Evolutionary conservation across 371 early-diverging fungal species (phyloP).

Genomic region (Smittium culicis): DNA sequence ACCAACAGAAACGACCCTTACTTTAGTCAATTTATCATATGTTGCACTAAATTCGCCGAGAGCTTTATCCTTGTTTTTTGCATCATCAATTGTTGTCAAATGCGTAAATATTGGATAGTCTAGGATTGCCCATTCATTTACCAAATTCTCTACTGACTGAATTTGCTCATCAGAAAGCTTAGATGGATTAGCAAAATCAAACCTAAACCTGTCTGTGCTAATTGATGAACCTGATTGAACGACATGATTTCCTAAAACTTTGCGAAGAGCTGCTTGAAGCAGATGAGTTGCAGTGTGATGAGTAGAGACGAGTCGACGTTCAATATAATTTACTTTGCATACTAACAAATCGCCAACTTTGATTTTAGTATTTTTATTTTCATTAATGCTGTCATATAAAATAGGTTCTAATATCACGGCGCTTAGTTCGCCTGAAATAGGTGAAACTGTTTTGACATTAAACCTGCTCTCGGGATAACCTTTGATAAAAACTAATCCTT

Average conservation of each 20-base stretch:
- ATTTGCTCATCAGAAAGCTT: conserved; percentile 36
- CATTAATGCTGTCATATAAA: background rate
- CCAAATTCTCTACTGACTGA: conserved; percentile 39
- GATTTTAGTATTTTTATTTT: background rate
- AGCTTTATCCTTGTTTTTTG: conserved; percentile 36
- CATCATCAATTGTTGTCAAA: conserved; percentile 43
- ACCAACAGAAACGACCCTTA: background rate
- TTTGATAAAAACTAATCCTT: background rate
- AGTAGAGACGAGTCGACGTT: conserved; percentile 44
- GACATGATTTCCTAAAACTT: conserved; percentile 40
- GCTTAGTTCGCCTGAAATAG: background rate
- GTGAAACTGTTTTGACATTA: conserved; percentile 16
- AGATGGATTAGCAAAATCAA: conserved; percentile 57
- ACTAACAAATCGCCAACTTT: conserved; percentile 29
- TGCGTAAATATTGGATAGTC: conserved; percentile 31
- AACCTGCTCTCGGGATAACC: conserved; percentile 1
- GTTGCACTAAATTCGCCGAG: conserved; percentile 21
- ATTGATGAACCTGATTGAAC: conserved; percentile 62
- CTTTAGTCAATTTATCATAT: background rate
- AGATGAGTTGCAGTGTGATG: conserved; percentile 72
- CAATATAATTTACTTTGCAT: conserved; percentile 36
- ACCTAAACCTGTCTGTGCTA: conserved; percentile 44
- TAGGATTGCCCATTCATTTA: conserved; percentile 39
- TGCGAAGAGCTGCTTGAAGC: conserved; percentile 50
- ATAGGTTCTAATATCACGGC: conserved; percentile 5